Conservation (phyloP, 306 rosid genomes). For the Trichosanthes truncata region DNA sequence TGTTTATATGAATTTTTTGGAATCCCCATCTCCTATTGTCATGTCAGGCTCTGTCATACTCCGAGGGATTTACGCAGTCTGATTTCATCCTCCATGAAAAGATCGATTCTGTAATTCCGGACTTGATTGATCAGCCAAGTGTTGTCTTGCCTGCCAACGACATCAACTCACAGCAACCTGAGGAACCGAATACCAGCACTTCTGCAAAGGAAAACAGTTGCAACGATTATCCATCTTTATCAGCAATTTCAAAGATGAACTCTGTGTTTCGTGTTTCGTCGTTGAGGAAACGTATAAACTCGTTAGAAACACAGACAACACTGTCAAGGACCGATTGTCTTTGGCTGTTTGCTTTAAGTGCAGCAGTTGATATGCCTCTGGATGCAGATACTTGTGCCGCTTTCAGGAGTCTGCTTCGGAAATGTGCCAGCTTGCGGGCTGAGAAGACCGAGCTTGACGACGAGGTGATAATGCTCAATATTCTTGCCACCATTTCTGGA, state of each 20-base stretch:
- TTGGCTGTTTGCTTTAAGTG: constrained; percentile 82
- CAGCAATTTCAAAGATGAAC: constrained; percentile 43
- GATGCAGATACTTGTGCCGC: constrained; percentile 61
- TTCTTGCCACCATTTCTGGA: constrained; percentile 61
- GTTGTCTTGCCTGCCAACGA: background rate
- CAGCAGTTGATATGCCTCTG: constrained; percentile 60
- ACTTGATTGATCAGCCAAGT: background rate
- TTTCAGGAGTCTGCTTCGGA: constrained; percentile 66
- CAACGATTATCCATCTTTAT: constrained; percentile 39
- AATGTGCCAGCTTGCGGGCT: constrained; percentile 66
- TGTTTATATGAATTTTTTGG: background rate
- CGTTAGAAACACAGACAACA: constrained; percentile 20
- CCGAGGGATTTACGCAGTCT: constrained; percentile 14
- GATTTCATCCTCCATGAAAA: constrained; percentile 4
- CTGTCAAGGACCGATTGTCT: constrained; percentile 44
- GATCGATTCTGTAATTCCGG: background rate
- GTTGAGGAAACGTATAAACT: constrained; percentile 49
- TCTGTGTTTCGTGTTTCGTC: constrained; percentile 41
- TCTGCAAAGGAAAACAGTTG: constrained; percentile 21
- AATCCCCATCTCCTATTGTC: background rate
- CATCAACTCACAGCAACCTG: background rate
- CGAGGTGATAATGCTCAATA: constrained; percentile 65
- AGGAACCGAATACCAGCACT: constrained; percentile 16
- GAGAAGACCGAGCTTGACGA: constrained; percentile 49
- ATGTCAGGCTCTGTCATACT: constrained; percentile 46